Percentiles rank a stretch among this genome's conserved stretches.
Evolutionary conservation across 768 basidiomycete genomes (phyloP).

Genomic region (Leccinum ochraceum): DNA sequence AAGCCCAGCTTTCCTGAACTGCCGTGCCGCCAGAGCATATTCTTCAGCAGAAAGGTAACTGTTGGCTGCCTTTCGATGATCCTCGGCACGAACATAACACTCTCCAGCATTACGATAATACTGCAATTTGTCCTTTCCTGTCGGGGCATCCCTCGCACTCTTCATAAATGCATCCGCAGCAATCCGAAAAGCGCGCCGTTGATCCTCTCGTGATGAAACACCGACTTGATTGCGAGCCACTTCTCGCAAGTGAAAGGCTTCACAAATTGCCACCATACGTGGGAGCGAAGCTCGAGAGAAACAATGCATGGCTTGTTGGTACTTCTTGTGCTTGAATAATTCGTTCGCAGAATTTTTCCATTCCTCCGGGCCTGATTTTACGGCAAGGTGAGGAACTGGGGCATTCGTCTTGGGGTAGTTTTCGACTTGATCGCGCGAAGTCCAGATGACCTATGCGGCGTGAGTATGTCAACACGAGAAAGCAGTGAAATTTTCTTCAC

Average conservation of each 20-base stretch:
- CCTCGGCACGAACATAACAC: constrained; percentile 44
- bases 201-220: constrained; percentile 23
- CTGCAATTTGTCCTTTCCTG: constrained; percentile 23
- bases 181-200: constrained; percentile 38
- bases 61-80: constrained; percentile 45
- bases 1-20: constrained; percentile 48
- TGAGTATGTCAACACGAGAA: constrained; percentile 5
- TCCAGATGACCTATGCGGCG: constrained; percentile 51
- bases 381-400: constrained; percentile 57
- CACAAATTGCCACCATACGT: constrained; percentile 46
- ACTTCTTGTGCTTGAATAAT: constrained; percentile 42
- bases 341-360: constrained; percentile 43
- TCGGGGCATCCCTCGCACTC: constrained; percentile 38
- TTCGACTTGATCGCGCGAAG: constrained; percentile 43
- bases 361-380: constrained; percentile 49
- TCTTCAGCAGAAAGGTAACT: constrained; percentile 44
- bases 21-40: constrained; percentile 44
- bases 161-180: constrained; percentile 53
- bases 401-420: constrained; percentile 50
- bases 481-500: constrained; percentile 30
- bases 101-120: constrained; percentile 48
- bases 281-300: constrained; percentile 48
- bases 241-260: constrained; percentile 57
- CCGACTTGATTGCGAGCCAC: constrained; percentile 41
- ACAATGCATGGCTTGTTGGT: constrained; percentile 54